These are phyloP conservation scores for Fistulifera pelliculosa DNA, from an alignment of 108 stramenopile genomes.

Conservation along the genomic window DNA sequence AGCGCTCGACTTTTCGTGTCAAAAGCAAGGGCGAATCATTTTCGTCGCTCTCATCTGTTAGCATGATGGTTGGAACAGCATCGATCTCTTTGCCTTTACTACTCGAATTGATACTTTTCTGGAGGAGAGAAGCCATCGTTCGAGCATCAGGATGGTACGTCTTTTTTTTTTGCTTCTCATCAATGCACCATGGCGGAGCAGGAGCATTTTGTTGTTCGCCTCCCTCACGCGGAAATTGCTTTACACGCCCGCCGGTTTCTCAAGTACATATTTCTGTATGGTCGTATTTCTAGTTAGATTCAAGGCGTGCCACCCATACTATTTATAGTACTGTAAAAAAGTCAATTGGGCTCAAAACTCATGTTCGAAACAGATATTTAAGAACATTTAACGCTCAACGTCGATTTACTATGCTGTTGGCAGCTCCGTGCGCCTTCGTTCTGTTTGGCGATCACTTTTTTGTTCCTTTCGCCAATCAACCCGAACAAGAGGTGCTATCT, in stretches of 20 bases:
- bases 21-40: neutral
- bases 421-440: neutral
- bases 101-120: constrained; percentile 1
- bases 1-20: constrained; percentile 11
- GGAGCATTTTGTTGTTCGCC: too few relatives aligned
- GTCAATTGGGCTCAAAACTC: too few relatives aligned
- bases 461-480: neutral
- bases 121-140: neutral
- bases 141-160: neutral
- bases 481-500: neutral
- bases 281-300: too few relatives aligned
- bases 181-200: too few relatives aligned
- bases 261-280: too few relatives aligned
- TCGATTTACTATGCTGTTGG: neutral
- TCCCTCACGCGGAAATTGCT: too few relatives aligned
- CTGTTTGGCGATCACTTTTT: neutral
- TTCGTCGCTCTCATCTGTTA: neutral
- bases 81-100: neutral
- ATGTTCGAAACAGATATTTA: neutral
- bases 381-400: neutral
- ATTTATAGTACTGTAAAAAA: too few relatives aligned
- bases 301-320: too few relatives aligned
- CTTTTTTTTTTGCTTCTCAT: too few relatives aligned
- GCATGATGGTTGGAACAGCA: neutral
- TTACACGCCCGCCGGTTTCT: too few relatives aligned